phyloP scores from a whole-genome alignment of 2,329 filamentous ascomycete genomes.

The Boeremia exigua region DNA sequence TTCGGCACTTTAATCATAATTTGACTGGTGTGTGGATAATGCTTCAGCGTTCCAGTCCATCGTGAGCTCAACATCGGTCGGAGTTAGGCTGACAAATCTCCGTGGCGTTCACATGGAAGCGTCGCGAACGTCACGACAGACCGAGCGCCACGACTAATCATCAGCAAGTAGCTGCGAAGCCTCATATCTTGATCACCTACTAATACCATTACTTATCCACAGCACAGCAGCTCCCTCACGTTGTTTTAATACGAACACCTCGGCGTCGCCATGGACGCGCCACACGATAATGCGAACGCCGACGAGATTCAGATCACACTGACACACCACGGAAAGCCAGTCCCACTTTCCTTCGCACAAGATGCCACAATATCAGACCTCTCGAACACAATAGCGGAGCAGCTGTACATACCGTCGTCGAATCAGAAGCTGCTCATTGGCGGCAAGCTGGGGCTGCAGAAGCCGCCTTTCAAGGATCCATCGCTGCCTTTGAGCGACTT shows the following conservation, averaged over 20 bases:
- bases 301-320: constrained; percentile 53
- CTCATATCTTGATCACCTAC: constrained; percentile 38
- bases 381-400: constrained; percentile 62
- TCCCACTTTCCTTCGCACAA: constrained; percentile 56
- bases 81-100: constrained; percentile 44
- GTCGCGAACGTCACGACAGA: constrained; percentile 44
- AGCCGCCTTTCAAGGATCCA: constrained; percentile 68
- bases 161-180: constrained; percentile 31
- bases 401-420: constrained; percentile 64
- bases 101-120: constrained; percentile 42
- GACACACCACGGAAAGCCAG: constrained; percentile 61
- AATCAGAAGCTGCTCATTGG: constrained; percentile 74
- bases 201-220: constrained; percentile 30
- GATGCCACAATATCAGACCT: constrained; percentile 64
- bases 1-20: neutral
- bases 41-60: neutral
- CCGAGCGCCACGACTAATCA: constrained; percentile 22
- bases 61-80: neutral
- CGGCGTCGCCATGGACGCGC: constrained; percentile 20
- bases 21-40: too few species aligned
- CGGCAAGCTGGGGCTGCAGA: constrained; percentile 69
- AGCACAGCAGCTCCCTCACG: constrained; percentile 6
- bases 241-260: neutral
- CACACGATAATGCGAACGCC: constrained; percentile 15
- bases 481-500: constrained; percentile 58